phyloP scores from a whole-genome alignment of 305 asterid species.

The Fraxinus ornus region DNA sequence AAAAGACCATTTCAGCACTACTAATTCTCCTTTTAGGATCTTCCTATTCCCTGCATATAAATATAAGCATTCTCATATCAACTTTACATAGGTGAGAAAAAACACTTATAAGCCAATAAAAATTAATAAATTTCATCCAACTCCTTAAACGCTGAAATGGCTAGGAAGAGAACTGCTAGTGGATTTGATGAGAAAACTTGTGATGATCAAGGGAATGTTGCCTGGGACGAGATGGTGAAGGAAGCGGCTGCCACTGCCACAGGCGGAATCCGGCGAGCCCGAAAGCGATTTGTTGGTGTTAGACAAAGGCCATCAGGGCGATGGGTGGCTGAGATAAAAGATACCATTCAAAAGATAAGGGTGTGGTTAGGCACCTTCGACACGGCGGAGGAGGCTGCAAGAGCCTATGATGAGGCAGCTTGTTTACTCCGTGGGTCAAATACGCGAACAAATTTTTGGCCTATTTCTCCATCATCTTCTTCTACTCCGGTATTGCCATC shows the following conservation, averaged over 20 bases:
- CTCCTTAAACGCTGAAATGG: too few species aligned
- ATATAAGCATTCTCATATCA: background rate
- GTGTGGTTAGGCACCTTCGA: constrained; percentile 77
- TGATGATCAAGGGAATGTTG: constrained; percentile 17
- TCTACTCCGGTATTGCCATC: constrained; percentile 37
- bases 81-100: background rate
- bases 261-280: constrained; percentile 24
- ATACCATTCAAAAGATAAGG: constrained; percentile 67
- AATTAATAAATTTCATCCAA: too few species aligned
- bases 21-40: background rate
- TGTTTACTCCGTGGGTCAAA: constrained; percentile 67
- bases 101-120: background rate
- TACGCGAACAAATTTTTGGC: constrained; percentile 67
- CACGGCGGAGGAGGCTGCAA: constrained; percentile 75
- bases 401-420: constrained; percentile 78
- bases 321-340: constrained; percentile 83
- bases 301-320: constrained; percentile 73
- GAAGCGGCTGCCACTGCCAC: constrained; percentile 32
- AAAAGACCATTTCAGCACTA: too few species aligned
- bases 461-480: constrained; percentile 29
- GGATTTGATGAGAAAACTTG: constrained; percentile 8
- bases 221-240: constrained; percentile 22
- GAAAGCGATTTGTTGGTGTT: constrained; percentile 63
- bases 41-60: background rate
- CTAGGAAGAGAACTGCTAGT: constrained; percentile 13